Evolutionary conservation across 768 basidiomycete species (phyloP).

Genomic region (Daedaleopsis nitida): DNA sequence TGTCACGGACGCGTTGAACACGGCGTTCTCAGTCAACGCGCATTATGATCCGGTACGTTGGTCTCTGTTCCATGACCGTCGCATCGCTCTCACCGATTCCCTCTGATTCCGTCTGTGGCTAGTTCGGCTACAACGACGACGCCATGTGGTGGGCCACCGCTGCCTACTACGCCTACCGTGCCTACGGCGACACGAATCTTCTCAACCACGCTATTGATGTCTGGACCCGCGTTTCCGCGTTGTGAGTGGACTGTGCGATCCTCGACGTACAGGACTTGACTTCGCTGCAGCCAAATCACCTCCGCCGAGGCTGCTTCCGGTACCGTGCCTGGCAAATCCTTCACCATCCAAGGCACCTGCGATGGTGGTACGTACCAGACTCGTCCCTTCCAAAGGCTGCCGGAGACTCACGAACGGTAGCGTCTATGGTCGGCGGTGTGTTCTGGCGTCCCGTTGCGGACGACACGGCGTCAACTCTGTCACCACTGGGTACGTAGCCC

Average conservation of each 20-base stretch:
- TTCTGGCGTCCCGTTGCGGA: slow-evolving; percentile 52
- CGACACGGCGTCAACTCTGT: slow-evolving; percentile 51
- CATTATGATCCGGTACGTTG: slow-evolving; percentile 40
- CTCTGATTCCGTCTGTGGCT: not conserved
- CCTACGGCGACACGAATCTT: slow-evolving; percentile 46
- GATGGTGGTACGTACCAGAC: slow-evolving; percentile 47
- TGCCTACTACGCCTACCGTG: slow-evolving; percentile 50
- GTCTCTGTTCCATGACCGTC: not conserved
- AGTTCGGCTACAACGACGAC: slow-evolving; percentile 49
- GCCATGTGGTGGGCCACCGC: slow-evolving; percentile 60
- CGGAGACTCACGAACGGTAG: no score
- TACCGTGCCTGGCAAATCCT: slow-evolving; percentile 42
- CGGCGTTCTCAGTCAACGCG: slow-evolving; percentile 39
- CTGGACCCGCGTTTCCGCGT: slow-evolving; percentile 51
- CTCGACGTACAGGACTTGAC: not conserved
- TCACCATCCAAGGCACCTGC: slow-evolving; percentile 44
- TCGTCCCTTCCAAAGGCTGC: no score
- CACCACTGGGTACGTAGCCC: slow-evolving; percentile 46
- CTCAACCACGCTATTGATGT: slow-evolving; percentile 46
- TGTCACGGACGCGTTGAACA: slow-evolving; percentile 44
- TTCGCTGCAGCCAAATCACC: slow-evolving; percentile 42
- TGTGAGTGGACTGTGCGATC: slow-evolving; percentile 34
- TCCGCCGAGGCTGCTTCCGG: slow-evolving; percentile 40
- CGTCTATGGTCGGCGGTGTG: slow-evolving; percentile 44
- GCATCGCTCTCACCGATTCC: not conserved